phyloP scores from a whole-genome alignment of 768 basidiomycete species.

The Neoboletus magnificus region DNA sequence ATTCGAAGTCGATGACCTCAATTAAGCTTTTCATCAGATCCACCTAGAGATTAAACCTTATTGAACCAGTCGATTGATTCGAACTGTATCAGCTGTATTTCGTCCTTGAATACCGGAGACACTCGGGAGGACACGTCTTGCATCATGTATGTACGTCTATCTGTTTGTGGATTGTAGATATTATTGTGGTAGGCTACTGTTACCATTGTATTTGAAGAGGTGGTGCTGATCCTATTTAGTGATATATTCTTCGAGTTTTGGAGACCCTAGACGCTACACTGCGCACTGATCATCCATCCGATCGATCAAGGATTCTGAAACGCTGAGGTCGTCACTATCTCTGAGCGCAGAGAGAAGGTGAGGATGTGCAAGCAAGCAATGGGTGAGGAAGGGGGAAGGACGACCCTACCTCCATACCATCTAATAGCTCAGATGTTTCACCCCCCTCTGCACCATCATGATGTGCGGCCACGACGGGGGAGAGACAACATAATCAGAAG shows the following conservation, averaged over 20 bases:
- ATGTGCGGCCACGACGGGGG: too few relatives aligned
- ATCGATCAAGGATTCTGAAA: not conserved
- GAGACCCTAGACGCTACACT: not conserved
- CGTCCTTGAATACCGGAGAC: not conserved
- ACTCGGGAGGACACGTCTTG: not conserved
- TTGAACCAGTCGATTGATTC: conserved; percentile 17
- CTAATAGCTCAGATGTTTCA: too few relatives aligned
- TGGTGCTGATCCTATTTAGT: too few relatives aligned
- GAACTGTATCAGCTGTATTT: conserved; percentile 9
- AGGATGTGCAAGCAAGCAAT: too few relatives aligned
- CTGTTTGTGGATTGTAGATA: not conserved
- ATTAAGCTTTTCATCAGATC: conserved; percentile 14
- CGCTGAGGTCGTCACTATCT: not conserved
- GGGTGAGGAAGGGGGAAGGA: too few relatives aligned
- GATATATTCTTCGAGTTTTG: not conserved
- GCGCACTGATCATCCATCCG: not conserved
- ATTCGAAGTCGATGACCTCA: not conserved
- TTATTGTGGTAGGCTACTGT: not conserved
- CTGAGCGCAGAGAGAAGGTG: too few relatives aligned
- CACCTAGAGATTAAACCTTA: conserved; percentile 29
- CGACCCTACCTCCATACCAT: too few relatives aligned
- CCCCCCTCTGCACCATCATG: too few relatives aligned
- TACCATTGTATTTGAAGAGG: not conserved
- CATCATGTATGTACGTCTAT: conserved; percentile 5
- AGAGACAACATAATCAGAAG: too few relatives aligned